Conservation (phyloP, 163 green algal genomes). For the Chlorella variabilis region DNA sequence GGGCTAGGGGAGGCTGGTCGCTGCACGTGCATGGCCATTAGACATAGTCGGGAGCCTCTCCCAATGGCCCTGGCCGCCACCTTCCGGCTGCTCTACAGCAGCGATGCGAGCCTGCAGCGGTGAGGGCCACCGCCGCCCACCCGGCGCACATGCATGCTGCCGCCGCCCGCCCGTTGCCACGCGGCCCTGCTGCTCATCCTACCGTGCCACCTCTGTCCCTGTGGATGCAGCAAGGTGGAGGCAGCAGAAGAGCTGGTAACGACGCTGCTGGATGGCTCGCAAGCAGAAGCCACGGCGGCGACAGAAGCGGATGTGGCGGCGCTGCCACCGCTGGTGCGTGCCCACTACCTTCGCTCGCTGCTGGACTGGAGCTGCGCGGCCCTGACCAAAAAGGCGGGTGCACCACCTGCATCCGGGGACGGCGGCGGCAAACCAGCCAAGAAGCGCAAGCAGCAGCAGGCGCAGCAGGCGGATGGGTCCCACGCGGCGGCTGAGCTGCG, state of each 20-base stretch:
- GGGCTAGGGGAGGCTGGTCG: too few relatives aligned
- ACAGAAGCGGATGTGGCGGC: not conserved
- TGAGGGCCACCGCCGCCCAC: not conserved
- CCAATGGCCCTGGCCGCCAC: not conserved
- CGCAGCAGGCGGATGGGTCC: not conserved
- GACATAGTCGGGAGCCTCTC: not conserved
- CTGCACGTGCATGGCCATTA: too few relatives aligned
- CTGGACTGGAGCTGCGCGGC: slow-evolving; percentile 26
- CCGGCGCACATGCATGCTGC: not conserved
- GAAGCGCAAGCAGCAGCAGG: not conserved
- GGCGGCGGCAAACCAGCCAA: not conserved
- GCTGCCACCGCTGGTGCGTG: slow-evolving; percentile 30
- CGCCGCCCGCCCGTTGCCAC: not conserved
- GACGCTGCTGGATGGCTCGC: not conserved
- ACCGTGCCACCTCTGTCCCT: not conserved
- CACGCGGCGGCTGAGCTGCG: not conserved
- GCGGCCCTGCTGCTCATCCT: not conserved
- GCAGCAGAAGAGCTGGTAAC: not conserved
- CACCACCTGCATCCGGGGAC: not conserved
- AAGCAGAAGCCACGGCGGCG: not conserved
- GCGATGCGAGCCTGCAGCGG: slow-evolving; percentile 4
- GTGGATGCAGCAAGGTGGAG: slow-evolving; percentile 21
- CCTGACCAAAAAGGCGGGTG: slow-evolving; percentile 7
- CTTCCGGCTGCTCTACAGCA: slow-evolving; percentile 24
- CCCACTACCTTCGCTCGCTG: slow-evolving; percentile 34